Evolutionary conservation across 768 basidiomycete genomes (phyloP), one percentile per base, ranked within the genome.

Genomic region (Leccinellum luteum): DNA sequence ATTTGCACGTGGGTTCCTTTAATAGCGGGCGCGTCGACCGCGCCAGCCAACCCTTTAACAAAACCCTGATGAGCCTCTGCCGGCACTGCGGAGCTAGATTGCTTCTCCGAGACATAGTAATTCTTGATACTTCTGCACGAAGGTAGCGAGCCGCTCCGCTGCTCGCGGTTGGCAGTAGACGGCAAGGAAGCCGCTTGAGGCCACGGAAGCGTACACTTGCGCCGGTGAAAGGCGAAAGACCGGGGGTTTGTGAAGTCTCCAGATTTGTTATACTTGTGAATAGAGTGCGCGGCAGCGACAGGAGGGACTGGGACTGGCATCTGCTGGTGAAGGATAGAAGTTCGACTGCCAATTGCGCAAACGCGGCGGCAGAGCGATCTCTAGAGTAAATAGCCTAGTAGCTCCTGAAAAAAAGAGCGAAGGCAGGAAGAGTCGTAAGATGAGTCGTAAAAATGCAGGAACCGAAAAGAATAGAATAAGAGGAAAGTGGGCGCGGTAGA

Each of bases 241-340:
- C 74, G 76, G 54, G 67, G 61, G 52, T 68, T 66, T 55, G 67
- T 58, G 30, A 63, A 31, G 73, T 76, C 75, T 70, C 73, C 77
- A 76, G 77, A 69, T 64, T 78, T 71, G 64, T 68, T 70, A 69
- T 74, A 73, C 78, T 92, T 92, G 78, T 81, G 75, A 69, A 89
- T 82, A 51, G 83, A 79, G 66, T 90, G 87, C 55, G 84, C 80
- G 66, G 78, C 74, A 57, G 79, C 78, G 73, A 78, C 73, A 72
- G 77, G 78, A 68, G 86, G 87, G 66, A 89, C 89, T 64, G 90
- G 89, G 79, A 92, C 90, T 77, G 90, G 90, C 90, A 92, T 92
- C 81, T 85, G 87, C 82, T 78, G 65, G 67, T 69, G 56, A 69
- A 74, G 73, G 74, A 69, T 61, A 67, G 75, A 77, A 77, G 65